Percentiles rank a stretch among this genome's conserved stretches.
Evolutionary conservation across 176 grass and related monocot genomes (phyloP).

Genomic region (Ensete glaucum): DNA sequence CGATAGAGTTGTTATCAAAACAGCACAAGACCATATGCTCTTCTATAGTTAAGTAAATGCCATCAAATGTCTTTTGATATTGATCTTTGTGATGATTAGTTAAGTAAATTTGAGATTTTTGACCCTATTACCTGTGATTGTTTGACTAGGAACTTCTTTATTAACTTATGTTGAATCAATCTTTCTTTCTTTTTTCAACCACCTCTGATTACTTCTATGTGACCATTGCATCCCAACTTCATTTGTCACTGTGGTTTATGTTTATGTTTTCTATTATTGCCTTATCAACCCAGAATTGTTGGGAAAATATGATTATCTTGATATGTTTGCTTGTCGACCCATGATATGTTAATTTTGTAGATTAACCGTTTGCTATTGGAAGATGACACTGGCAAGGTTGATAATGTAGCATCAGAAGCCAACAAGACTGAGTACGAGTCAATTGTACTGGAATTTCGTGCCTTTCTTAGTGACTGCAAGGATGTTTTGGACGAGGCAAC

Average conservation of each 20-base stretch:
- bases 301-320: no score
- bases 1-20: no score
- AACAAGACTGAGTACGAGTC: slow-evolving; percentile 59
- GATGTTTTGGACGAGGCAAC: slow-evolving; percentile 96
- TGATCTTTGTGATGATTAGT: not conserved
- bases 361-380: slow-evolving; percentile 95
- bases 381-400: slow-evolving; percentile 41
- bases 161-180: not conserved
- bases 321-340: no score
- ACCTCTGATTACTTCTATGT: no score
- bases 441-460: slow-evolving; percentile 73
- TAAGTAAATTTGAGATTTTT: not conserved
- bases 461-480: slow-evolving; percentile 94
- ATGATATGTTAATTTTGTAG: slow-evolving; percentile 31
- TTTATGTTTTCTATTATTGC: no score
- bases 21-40: no score
- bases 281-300: no score
- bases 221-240: no score
- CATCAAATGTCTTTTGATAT: no score
- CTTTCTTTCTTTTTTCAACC: no score
- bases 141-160: not conserved
- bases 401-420: slow-evolving; percentile 30
- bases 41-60: no score
- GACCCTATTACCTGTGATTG: not conserved
- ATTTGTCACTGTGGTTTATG: no score